Percentiles rank a stretch among this genome's conserved stretches.
These are phyloP conservation scores for Gonium pectorale DNA, from an alignment of 139 green algal genomes.

Conservation along the genomic window DNA sequence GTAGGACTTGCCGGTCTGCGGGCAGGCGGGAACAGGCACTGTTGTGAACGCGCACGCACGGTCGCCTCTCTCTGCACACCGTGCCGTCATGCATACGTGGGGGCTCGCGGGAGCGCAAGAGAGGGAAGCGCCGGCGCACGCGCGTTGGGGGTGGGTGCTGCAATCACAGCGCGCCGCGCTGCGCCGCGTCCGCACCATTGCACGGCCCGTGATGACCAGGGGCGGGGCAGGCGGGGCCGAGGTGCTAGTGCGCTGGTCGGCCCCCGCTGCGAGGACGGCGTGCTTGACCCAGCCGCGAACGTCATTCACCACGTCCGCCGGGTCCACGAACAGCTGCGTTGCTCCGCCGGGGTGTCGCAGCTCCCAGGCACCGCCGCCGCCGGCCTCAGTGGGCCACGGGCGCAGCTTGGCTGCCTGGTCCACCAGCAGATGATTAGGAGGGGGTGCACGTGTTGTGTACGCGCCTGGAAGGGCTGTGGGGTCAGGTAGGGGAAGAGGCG, in stretches of 20 bases:
- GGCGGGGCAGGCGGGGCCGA: background rate
- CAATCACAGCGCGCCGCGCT: no score
- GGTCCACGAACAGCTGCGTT: background rate
- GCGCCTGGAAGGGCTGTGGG: no score
- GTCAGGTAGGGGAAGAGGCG: no score
- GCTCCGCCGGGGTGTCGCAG: background rate
- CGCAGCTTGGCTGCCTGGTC: background rate
- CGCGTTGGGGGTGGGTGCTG: no score
- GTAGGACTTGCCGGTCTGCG: slow-evolving; percentile 30
- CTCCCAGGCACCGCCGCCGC: background rate
- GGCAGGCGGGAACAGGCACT: no score
- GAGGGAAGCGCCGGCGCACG: no score
- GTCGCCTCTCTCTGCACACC: no score
- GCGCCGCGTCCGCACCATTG: slow-evolving; percentile 26
- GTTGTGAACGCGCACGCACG: no score
- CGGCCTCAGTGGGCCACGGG: no score
- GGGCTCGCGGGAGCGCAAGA: background rate
- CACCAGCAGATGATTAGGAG: slow-evolving; percentile 3
- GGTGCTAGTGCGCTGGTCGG: no score
- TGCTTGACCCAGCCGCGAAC: background rate
- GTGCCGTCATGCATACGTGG: background rate
- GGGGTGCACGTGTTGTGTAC: background rate
- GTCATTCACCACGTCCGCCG: slow-evolving; percentile 5
- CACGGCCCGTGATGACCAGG: slow-evolving; percentile 11
- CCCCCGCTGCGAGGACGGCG: background rate